Base-by-base conservation (phyloP, 208 protist species). In the Trypanosoma brucei region DNA sequence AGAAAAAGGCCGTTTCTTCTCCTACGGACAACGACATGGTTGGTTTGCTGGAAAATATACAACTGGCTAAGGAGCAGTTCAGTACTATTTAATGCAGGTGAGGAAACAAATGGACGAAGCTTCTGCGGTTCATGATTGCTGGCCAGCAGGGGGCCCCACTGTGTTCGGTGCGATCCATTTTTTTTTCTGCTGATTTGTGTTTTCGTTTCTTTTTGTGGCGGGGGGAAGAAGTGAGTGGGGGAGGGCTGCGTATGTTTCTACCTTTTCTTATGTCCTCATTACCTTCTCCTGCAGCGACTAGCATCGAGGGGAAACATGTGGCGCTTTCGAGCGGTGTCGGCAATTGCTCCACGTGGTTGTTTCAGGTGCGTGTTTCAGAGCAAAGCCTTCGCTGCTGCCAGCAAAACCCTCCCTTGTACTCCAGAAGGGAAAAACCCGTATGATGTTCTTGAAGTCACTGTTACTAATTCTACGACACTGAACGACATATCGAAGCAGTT, bases 401-500 rank as follows among this genome's bases (percentile, higher is more conserved):
- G 77, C 53, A 77, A 81, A 46, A 84, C 91, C 35, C 46, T 96
- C 48, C 91, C 91, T 14, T 85, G 59, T 2, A 96, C 91, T 34
- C 88, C 87, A 8, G 77, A 78, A 35, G 91, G 91, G 37, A 71
- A 79, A 35, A 96, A 96, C 67, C 91, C 91, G 11, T 96, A 96
- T 64, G 86, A 93, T 69, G 88, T 96, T 42, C 80, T 96, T 35
- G 82, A 96, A 61, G 65, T 96, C 30, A 86, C 83, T 13, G 75
- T 93, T 6, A 89, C 80, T 1, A 74, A 68, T 14, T 62, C 80
- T 44, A 88, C 86, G 31, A 83, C 79, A n/a, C 36, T 93, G 1
- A 84, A 93, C 36, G 86, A 94, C 38, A 71, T 96, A 22, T 87
- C 88, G 39, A 94, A 93, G 66, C 86, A 93, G 70, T 94, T 91